These are phyloP conservation scores for Tulasnella sp. DNA, from an alignment of 768 basidiomycete genomes.

Conservation along the genomic window DNA sequence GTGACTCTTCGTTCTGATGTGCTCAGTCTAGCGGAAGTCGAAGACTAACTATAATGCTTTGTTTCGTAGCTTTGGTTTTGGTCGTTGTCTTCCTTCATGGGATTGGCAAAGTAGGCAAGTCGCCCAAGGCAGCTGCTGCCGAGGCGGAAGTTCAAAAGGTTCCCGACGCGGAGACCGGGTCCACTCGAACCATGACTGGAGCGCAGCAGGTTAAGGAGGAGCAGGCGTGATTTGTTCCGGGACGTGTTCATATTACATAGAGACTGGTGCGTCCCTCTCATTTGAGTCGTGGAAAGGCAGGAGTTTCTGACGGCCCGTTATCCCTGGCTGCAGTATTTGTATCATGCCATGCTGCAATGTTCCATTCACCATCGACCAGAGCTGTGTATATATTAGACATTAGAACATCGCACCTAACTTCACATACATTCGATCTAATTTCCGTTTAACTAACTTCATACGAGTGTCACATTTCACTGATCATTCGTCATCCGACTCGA, in stretches of 20 bases:
- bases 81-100: conserved; percentile 12
- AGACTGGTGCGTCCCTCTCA: not conserved
- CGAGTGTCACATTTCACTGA: too few species aligned
- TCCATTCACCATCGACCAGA: not conserved
- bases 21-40: not conserved
- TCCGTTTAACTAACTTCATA: too few species aligned
- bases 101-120: conserved; percentile 13
- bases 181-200: not conserved
- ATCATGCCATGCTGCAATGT: not conserved
- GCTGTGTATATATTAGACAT: not conserved
- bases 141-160: too few species aligned
- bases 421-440: not conserved
- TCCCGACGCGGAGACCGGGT: not conserved
- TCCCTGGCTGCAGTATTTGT: not conserved
- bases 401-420: not conserved
- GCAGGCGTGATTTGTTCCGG: not conserved
- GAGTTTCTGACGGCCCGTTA: not conserved
- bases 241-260: not conserved
- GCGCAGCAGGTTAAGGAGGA: not conserved
- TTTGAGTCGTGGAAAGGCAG: not conserved
- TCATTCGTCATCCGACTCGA: not conserved
- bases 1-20: conserved; percentile 15
- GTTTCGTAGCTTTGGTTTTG: not conserved
- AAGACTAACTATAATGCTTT: not conserved
- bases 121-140: not conserved